These are phyloP conservation scores for Castanea sativa DNA, from an alignment of 306 rosid genomes.

Conservation along the genomic window DNA sequence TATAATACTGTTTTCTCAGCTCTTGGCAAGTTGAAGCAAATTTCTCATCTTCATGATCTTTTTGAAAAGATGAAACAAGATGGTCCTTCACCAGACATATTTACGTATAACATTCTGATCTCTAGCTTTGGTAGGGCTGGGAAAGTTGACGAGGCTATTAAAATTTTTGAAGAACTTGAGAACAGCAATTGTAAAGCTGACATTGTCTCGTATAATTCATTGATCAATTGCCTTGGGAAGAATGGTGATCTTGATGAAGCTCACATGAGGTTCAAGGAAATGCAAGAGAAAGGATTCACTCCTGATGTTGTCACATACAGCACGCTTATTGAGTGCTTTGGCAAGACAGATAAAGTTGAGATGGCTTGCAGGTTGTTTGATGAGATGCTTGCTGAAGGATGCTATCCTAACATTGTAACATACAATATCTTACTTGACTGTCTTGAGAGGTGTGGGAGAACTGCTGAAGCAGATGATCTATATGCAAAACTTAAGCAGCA, in stretches of 20 bases:
- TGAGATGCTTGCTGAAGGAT: conserved; percentile 73
- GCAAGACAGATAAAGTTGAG: conserved; percentile 85
- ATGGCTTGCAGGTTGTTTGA: conserved; percentile 82
- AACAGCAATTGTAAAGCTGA: conserved; percentile 64
- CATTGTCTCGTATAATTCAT: conserved; percentile 70
- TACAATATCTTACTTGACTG: conserved; percentile 91
- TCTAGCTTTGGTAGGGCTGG: conserved; percentile 85
- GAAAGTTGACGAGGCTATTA: conserved; percentile 61
- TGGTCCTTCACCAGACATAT: conserved; percentile 75
- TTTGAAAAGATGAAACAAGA: conserved; percentile 76
- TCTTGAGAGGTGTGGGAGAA: conserved; percentile 84
- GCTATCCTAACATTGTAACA: conserved; percentile 81
- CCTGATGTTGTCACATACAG: conserved; percentile 96
- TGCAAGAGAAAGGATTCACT: conserved; percentile 79
- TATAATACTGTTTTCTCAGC: conserved; percentile 72
- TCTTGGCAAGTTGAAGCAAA: conserved; percentile 72
- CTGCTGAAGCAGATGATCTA: conserved; percentile 85
- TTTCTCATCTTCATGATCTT: conserved; percentile 63
- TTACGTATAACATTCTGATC: conserved; percentile 83
- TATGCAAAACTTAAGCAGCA: conserved; percentile 86
- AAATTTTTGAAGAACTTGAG: conserved; percentile 80
- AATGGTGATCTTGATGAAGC: conserved; percentile 94
- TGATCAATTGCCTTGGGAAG: conserved; percentile 96
- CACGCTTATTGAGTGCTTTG: conserved; percentile 93
- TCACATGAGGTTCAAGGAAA: conserved; percentile 91